A percentile compares a stretch with the other conserved stretches of the same genome.
These are phyloP conservation scores for Diphasiastrum complanatum DNA, from an alignment of 83 land plant species.

Conservation along the genomic window DNA sequence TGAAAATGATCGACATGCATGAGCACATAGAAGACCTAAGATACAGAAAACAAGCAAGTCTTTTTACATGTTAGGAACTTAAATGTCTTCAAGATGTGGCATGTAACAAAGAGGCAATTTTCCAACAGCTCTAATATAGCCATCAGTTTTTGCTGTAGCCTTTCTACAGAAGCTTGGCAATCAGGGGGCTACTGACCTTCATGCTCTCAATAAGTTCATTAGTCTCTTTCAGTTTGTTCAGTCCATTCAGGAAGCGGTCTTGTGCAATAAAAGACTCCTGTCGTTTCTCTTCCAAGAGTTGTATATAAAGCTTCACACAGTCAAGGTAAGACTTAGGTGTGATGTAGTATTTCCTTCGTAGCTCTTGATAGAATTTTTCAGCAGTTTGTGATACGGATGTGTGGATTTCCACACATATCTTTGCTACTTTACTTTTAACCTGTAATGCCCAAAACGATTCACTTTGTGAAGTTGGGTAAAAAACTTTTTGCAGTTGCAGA, in stretches of 20 bases:
- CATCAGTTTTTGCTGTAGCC: background rate
- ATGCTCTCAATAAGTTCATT: conserved; percentile 35
- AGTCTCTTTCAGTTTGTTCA: conserved; percentile 34
- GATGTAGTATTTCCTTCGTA: conserved; percentile 36
- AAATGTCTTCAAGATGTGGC: no score
- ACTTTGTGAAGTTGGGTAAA: no score
- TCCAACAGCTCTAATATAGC: no score
- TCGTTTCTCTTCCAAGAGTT: conserved; percentile 26
- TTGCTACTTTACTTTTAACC: conserved; percentile 31
- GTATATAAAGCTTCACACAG: conserved; percentile 32
- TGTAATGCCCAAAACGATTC: conserved; percentile 4
- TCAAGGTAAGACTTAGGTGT: conserved; percentile 41
- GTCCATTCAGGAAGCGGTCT: conserved; percentile 36
- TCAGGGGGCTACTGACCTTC: conserved; percentile 20
- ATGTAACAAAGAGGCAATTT: no score
- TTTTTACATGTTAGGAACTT: no score
- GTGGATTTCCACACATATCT: conserved; percentile 29
- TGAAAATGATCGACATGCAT: no score
- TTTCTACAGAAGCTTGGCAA: background rate
- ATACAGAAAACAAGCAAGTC: no score
- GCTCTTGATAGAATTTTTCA: conserved; percentile 28
- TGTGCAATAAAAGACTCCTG: conserved; percentile 26
- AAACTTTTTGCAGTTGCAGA: no score
- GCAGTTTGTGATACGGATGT: conserved; percentile 28
- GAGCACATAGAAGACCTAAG: no score